Conservation (phyloP, 1,284 basidiomycete species). For the Singerocomus inundabilis region DNA sequence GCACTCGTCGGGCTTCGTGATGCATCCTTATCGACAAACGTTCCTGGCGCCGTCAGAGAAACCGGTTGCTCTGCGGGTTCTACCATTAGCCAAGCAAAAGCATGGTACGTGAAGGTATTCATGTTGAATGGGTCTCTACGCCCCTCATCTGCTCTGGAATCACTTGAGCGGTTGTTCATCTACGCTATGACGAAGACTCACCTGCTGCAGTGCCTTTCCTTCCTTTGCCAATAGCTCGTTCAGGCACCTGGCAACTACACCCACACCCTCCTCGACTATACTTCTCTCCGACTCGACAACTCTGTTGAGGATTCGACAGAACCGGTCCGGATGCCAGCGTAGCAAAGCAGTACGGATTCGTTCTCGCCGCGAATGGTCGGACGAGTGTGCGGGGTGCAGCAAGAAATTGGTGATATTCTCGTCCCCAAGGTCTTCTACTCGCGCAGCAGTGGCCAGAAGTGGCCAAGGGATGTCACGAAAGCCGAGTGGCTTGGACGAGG, state of each 20-base stretch:
- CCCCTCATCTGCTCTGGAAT: conserved; percentile 20
- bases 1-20: conserved; percentile 6
- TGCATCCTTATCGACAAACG: conserved; percentile 10
- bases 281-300: conserved; percentile 54
- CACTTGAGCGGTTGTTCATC: conserved; percentile 1
- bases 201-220: conserved; percentile 28
- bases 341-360: conserved; percentile 62
- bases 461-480: conserved; percentile 76
- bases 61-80: conserved; percentile 3
- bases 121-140: neutral
- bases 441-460: conserved; percentile 41
- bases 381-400: conserved; percentile 60
- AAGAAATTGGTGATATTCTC: conserved; percentile 54
- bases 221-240: conserved; percentile 63
- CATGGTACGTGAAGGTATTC: neutral
- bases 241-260: conserved; percentile 64
- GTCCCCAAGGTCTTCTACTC: conserved; percentile 48
- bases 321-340: conserved; percentile 77
- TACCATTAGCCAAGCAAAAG: neutral
- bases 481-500: conserved; percentile 44
- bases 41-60: conserved; percentile 20
- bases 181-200: conserved; percentile 13
- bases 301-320: conserved; percentile 52
- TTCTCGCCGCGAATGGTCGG: conserved; percentile 54
- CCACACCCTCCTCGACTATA: conserved; percentile 63